Conservation (phyloP, 1,139 yeast genomes). For the Schizosaccharomyces versatilis region DNA sequence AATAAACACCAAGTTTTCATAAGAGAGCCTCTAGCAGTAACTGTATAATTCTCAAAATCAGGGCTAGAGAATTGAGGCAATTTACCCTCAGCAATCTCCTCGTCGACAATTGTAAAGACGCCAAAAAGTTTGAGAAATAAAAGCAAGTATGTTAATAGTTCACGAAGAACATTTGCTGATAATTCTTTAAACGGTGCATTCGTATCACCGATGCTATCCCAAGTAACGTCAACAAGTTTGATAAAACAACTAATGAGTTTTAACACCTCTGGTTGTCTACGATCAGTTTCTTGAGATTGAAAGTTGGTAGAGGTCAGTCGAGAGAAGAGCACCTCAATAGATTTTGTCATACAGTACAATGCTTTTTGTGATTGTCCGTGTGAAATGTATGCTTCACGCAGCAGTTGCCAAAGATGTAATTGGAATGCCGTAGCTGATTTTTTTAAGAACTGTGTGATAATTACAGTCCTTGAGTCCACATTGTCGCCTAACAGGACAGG, state of each 20-base stretch:
- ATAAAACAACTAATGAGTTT: not conserved
- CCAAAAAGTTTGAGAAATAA: not conserved
- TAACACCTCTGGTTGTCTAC: not conserved
- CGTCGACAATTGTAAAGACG: not conserved
- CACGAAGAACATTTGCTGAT: not conserved
- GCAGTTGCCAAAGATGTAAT: constrained; percentile 52
- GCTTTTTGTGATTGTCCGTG: constrained; percentile 24
- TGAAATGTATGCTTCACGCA: constrained; percentile 37
- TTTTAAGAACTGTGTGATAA: constrained; percentile 26
- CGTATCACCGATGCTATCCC: not conserved
- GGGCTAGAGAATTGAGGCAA: not conserved
- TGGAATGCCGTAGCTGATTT: constrained; percentile 45
- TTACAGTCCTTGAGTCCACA: constrained; percentile 12
- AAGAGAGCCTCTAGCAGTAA: not conserved
- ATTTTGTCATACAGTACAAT: constrained; percentile 34
- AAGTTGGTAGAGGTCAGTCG: constrained; percentile 1
- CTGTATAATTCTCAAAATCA: not conserved
- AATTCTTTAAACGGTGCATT: too few relatives aligned
- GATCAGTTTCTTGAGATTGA: not conserved
- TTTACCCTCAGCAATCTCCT: not conserved
- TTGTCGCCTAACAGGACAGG: constrained; percentile 24
- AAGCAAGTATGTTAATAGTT: not conserved
- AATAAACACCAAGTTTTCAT: not conserved
- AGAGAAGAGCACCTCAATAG: constrained; percentile 23
- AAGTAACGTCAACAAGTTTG: not conserved